Evolutionary conservation across 176 grass and related monocot species (phyloP).

Genomic region (Thinopyrum elongatum): DNA sequence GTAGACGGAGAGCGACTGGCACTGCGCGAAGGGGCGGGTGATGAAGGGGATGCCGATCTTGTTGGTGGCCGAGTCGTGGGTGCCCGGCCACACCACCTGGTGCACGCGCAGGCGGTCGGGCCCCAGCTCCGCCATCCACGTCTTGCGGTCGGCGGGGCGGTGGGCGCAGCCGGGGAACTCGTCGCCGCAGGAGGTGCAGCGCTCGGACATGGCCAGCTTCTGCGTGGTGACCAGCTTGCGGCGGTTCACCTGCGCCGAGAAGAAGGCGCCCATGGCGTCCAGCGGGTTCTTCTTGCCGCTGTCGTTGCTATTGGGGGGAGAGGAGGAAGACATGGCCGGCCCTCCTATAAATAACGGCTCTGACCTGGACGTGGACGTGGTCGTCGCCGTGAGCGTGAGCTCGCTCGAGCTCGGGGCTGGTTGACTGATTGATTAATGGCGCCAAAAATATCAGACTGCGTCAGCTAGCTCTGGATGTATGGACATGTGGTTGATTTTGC

Average conservation of each 20-base stretch:
- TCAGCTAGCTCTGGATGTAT: not conserved
- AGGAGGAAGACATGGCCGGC: conserved; percentile 15
- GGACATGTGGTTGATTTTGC: conserved; percentile 11
- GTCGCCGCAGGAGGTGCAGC: conserved; percentile 33
- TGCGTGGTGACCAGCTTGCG: conserved; percentile 56
- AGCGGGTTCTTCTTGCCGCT: conserved; percentile 30
- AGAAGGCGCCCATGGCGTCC: conserved; percentile 62
- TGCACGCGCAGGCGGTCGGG: conserved; percentile 42
- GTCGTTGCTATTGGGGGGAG: conserved; percentile 17
- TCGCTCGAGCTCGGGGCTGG: not conserved
- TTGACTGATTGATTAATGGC: not conserved
- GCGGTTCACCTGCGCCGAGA: conserved; percentile 74
- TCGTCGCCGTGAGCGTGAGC: not conserved
- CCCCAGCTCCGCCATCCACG: conserved; percentile 72
- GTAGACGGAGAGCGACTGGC: conserved; percentile 81
- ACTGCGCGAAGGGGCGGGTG: conserved; percentile 89
- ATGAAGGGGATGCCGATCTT: conserved; percentile 79
- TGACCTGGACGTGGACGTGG: conserved; percentile 33
- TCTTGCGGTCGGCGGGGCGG: conserved; percentile 55
- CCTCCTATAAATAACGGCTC: conserved; percentile 37
- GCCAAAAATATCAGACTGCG: conserved; percentile 16
- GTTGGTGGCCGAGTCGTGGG: conserved; percentile 96
- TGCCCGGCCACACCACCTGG: conserved; percentile 89
- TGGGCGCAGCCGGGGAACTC: conserved; percentile 64
- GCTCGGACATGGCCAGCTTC: conserved; percentile 49